A percentile compares a stretch with the other conserved stretches of the same genome.
Evolutionary conservation across 2,329 filamentous ascomycete genomes (phyloP).

Genomic region (Ascochyta pisi): DNA sequence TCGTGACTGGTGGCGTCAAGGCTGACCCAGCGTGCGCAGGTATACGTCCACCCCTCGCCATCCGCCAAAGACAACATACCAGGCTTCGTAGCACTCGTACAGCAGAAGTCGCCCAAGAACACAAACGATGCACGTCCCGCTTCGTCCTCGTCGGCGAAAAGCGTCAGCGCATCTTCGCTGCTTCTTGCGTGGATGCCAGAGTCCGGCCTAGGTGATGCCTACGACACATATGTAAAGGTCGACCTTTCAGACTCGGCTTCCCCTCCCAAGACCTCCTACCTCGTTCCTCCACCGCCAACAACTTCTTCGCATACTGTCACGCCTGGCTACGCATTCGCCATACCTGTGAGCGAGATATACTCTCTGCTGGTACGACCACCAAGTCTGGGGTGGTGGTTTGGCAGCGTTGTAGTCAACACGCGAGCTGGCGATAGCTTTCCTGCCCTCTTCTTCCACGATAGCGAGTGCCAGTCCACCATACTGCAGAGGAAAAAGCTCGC

Average conservation of each 20-base stretch:
- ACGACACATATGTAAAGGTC: conserved; percentile 92
- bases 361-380: conserved; percentile 89
- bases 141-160: conserved; percentile 53
- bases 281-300: conserved; percentile 90
- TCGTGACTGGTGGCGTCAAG: conserved; percentile 26
- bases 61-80: conserved; percentile 95
- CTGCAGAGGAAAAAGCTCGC: conserved; percentile 88
- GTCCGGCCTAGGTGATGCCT: conserved; percentile 79
- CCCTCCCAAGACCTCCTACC: conserved; percentile 83
- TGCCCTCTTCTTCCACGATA: conserved; percentile 96
- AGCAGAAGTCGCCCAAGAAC: conserved; percentile 71
- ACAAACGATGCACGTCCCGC: conserved; percentile 45
- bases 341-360: conserved; percentile 89
- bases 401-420: conserved; percentile 92
- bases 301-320: conserved; percentile 76
- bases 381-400: conserved; percentile 98
- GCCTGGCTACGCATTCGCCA: conserved; percentile 86
- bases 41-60: conserved; percentile 94
- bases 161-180: conserved; percentile 70
- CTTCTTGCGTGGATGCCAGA: conserved; percentile 95
- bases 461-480: conserved; percentile 94
- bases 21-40: conserved; percentile 58
- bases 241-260: conserved; percentile 83
- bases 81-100: conserved; percentile 89
- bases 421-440: conserved; percentile 91